phyloP scores from a whole-genome alignment of 805 yeast species.

The Saturnispora bothae region DNA sequence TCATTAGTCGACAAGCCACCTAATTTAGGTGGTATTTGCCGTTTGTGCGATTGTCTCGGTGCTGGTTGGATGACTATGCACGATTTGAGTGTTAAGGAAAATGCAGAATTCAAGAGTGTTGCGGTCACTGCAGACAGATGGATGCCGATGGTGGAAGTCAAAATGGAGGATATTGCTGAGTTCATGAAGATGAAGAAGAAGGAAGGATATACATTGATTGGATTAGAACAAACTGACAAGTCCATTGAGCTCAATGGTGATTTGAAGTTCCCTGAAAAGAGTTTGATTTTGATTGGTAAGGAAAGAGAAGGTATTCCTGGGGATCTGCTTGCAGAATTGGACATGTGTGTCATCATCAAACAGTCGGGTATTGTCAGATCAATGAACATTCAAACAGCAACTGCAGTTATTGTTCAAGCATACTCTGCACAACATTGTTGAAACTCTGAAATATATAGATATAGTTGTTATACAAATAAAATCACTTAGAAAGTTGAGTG shows the following conservation, averaged over 20 bases:
- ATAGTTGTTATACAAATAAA: background rate
- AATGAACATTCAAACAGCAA: constrained; percentile 94
- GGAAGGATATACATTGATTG: constrained; percentile 80
- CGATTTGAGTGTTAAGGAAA: constrained; percentile 49
- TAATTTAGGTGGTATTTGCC: constrained; percentile 87
- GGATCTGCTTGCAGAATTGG: constrained; percentile 67
- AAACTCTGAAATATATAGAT: too few relatives aligned
- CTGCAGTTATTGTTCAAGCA: constrained; percentile 90
- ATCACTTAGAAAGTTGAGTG: background rate
- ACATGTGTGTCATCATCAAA: constrained; percentile 80
- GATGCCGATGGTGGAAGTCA: constrained; percentile 88
- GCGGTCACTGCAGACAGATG: constrained; percentile 92
- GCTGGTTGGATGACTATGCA: constrained; percentile 73
- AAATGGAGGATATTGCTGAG: constrained; percentile 38
- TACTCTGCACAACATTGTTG: constrained; percentile 65
- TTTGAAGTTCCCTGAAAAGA: constrained; percentile 67
- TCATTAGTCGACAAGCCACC: constrained; percentile 89
- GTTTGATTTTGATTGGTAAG: constrained; percentile 69
- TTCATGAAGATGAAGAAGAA: constrained; percentile 50
- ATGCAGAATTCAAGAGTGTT: constrained; percentile 70
- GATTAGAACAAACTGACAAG: constrained; percentile 86
- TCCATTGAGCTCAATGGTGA: constrained; percentile 59
- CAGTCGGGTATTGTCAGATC: constrained; percentile 89
- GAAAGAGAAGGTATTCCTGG: constrained; percentile 93
- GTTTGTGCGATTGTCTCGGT: constrained; percentile 86